These are phyloP conservation scores for Colletotrichum viniferum DNA, from an alignment of 2,329 filamentous ascomycete genomes.

Conservation along the genomic window DNA sequence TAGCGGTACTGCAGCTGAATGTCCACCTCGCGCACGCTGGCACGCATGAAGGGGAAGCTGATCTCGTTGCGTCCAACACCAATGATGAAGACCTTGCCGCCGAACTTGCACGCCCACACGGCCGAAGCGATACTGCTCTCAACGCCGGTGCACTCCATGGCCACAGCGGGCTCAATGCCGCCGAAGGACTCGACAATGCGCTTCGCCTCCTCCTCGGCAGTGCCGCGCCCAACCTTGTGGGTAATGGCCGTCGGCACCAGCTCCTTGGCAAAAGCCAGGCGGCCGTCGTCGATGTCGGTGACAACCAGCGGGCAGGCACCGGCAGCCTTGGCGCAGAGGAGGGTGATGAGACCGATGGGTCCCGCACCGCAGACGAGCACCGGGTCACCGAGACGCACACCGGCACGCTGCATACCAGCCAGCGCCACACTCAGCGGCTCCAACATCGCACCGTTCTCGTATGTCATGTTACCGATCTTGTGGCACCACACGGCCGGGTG, in stretches of 20 bases:
- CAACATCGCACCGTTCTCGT: slow-evolving; percentile 87
- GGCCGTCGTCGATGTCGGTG: slow-evolving; percentile 90
- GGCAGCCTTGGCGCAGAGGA: slow-evolving; percentile 83
- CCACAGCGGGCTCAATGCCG: slow-evolving; percentile 79
- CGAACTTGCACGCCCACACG: slow-evolving; percentile 91
- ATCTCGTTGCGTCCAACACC: slow-evolving; percentile 96
- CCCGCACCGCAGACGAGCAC: slow-evolving; percentile 91
- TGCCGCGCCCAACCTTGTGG: slow-evolving; percentile 72
- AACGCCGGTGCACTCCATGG: slow-evolving; percentile 93
- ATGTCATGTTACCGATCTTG: slow-evolving; percentile 92
- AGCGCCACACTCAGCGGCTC: slow-evolving; percentile 91
- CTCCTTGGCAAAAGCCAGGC: slow-evolving; percentile 83
- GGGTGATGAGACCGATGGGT: slow-evolving; percentile 88
- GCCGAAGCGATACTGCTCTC: slow-evolving; percentile 86
- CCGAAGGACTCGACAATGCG: slow-evolving; percentile 73
- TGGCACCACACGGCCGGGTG: slow-evolving; percentile 95
- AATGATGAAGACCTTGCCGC: slow-evolving; percentile 96
- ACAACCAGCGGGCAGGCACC: slow-evolving; percentile 91
- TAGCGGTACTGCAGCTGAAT: slow-evolving; percentile 97
- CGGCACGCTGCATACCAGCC: slow-evolving; percentile 84
- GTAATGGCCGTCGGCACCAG: slow-evolving; percentile 81
- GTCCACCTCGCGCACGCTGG: slow-evolving; percentile 90
- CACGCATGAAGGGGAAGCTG: slow-evolving; percentile 92
- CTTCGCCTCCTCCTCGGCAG: slow-evolving; percentile 73
- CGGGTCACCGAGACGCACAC: slow-evolving; percentile 82